Conservation (phyloP, 495 filamentous ascomycete species). For the Chlorociboria aeruginascens region DNA sequence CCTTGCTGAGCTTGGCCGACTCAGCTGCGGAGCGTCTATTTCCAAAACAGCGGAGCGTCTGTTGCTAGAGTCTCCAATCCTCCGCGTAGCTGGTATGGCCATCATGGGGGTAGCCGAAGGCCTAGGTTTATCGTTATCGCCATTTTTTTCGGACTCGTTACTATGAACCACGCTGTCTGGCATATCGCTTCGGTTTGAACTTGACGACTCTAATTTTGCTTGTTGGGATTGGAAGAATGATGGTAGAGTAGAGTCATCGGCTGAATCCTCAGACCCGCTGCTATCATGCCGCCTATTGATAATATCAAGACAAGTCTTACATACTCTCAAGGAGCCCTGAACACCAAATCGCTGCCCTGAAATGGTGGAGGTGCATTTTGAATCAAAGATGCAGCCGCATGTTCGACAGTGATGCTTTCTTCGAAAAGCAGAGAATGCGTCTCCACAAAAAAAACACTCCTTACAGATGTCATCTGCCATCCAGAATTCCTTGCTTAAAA, state of each 20-base stretch:
- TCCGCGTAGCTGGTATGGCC: conserved; percentile 80
- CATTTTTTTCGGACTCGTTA: neutral
- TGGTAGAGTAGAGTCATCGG: conserved; percentile 49
- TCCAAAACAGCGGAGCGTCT: conserved; percentile 82
- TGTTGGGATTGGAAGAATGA: conserved; percentile 33
- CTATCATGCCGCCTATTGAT: conserved; percentile 85
- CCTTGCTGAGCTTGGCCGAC: conserved; percentile 78
- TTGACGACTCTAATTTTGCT: conserved; percentile 30
- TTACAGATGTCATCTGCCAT: conserved; percentile 99
- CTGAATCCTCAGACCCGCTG: conserved; percentile 73
- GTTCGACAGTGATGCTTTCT: conserved; percentile 94
- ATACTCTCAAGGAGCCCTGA: conserved; percentile 73
- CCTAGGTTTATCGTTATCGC: conserved; percentile 15
- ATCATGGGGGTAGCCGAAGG: conserved; percentile 51
- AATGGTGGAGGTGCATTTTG: conserved; percentile 86
- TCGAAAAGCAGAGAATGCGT: conserved; percentile 83
- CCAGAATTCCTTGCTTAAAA: conserved; percentile 93
- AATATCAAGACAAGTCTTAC: conserved; percentile 87
- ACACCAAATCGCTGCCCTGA: conserved; percentile 82
- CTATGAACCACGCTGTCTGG: conserved; percentile 14
- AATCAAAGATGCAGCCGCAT: conserved; percentile 94
- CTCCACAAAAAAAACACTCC: conserved; percentile 88
- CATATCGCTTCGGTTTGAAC: conserved; percentile 7
- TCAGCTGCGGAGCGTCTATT: conserved; percentile 63
- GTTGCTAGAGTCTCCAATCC: conserved; percentile 69